Evolutionary conservation across 768 basidiomycete genomes (phyloP).

Genomic region (Trametes cubensis): DNA sequence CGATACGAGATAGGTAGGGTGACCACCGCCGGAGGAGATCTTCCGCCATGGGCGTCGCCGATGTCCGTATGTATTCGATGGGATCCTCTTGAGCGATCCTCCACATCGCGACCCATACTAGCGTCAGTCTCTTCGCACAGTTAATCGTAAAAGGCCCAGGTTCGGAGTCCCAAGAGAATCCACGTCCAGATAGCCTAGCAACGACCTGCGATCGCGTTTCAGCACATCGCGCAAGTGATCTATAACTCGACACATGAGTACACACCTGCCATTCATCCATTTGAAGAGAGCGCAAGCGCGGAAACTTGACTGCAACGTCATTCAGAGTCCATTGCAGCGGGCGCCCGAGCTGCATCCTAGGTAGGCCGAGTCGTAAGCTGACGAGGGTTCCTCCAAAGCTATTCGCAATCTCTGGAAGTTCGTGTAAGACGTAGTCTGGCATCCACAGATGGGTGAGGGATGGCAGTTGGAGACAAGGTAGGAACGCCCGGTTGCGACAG

Average conservation of each 20-base stretch:
- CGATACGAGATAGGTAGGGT: slow-evolving; percentile 2
- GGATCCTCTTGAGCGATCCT: not conserved
- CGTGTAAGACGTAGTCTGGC: not conserved
- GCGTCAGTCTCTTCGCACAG: not conserved
- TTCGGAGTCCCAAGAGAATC: not conserved
- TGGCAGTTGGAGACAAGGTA: too few species aligned
- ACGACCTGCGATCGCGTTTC: too few species aligned
- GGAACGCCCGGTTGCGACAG: not conserved
- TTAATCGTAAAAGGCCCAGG: too few species aligned
- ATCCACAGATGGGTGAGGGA: not conserved
- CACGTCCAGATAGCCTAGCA: not conserved
- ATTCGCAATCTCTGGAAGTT: not conserved
- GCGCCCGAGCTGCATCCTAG: not conserved
- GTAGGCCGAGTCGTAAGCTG: not conserved
- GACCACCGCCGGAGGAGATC: not conserved
- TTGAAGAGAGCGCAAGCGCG: not conserved
- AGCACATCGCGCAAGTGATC: too few species aligned
- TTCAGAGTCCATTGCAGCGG: slow-evolving; percentile 7
- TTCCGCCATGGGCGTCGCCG: not conserved
- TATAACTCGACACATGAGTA: too few species aligned
- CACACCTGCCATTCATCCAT: slow-evolving; percentile 2
- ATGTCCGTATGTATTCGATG: not conserved
- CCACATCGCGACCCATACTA: not conserved
- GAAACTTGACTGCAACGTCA: not conserved
- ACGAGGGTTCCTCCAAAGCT: not conserved